Evolutionary conservation across 2,329 filamentous ascomycete species (phyloP).

Genomic region (Cadophora malorum): DNA sequence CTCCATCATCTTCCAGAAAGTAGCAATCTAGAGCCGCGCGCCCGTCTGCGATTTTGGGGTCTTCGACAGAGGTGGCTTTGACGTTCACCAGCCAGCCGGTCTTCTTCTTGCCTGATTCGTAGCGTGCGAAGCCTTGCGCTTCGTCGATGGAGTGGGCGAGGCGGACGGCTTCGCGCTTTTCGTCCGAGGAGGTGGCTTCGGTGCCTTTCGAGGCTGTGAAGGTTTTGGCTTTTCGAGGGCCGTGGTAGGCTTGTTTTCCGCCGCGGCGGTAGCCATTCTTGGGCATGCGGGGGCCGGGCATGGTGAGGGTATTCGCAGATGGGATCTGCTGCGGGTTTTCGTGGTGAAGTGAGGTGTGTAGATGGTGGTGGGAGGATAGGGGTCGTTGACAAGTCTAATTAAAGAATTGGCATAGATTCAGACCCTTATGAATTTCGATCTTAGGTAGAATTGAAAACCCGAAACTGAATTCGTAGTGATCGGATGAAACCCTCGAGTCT

Average conservation of each 20-base stretch:
- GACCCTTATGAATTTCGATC: neutral
- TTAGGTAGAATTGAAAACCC: neutral
- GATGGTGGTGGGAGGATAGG: constrained; percentile 24
- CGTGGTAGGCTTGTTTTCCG: constrained; percentile 73
- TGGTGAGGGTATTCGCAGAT: constrained; percentile 45
- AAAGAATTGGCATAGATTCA: constrained; percentile 39
- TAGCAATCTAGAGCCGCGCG: constrained; percentile 94
- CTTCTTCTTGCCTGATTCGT: constrained; percentile 82
- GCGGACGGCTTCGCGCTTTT: constrained; percentile 85
- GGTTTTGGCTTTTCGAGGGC: constrained; percentile 71
- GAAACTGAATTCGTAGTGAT: neutral
- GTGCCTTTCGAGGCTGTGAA: constrained; percentile 79
- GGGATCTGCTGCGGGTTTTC: constrained; percentile 18
- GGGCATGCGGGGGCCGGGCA: constrained; percentile 65
- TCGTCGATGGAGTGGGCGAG: constrained; percentile 93
- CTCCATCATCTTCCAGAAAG: constrained; percentile 86
- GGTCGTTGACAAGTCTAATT: constrained; percentile 35
- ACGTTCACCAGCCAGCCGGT: constrained; percentile 96
- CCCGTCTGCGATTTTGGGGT: constrained; percentile 82
- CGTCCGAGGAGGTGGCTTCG: constrained; percentile 89
- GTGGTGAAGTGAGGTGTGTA: constrained; percentile 22
- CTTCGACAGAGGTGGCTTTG: constrained; percentile 85
- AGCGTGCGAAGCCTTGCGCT: constrained; percentile 89
- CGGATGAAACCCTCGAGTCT: neutral
- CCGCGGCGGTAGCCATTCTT: constrained; percentile 72